Evolutionary conservation across 169 alveolate species (phyloP), one percentile per base, ranked within the genome.

Genomic region (Neospora caninum): DNA sequence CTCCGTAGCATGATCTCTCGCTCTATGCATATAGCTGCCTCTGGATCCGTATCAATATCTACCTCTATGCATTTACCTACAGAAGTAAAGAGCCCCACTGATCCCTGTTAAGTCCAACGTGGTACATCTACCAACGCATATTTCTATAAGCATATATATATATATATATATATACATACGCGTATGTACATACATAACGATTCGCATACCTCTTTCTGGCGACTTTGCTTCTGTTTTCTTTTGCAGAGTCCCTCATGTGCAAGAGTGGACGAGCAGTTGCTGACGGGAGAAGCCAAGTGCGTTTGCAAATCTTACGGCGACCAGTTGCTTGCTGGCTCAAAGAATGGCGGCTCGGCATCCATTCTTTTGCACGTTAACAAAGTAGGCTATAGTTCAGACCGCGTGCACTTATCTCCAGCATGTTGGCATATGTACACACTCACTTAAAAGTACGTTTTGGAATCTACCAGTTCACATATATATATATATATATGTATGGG

Each of bases 181-280:
- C 64, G 18, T 53, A 10, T 53, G 64, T 18, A 53, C 27, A 10
- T 53, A 53, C 73, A 64, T 27, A 64, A 9, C 4, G 73, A 64
- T 29, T 1, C 16, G 4, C 20, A 9, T 64, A 9, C 20, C 31
- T 6, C 31, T 16, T 22, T 64, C 16, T 64, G 34, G 73, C 73
- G 25, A 27, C 73, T 22, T 53, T 53, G 64, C 64, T 7, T 53
- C 27, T 64, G n/a, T 22, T 27, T 64, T 27, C 73, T 64, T 64
- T 27, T 27, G 73, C 73, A 82, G 49, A 82, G 92, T 84, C 92
- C 2, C 92, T 64, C 25, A 2, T 45, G 39, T 80, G 53, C 87
- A 70, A 91, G 87, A 20, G 94, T 93, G 41, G 93, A 87, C 91
- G 95, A 93, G 39, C 54, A 80, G 58, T 80, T 93, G 43, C 20